Evolutionary conservation across 805 yeast species (phyloP).

Genomic region (Millerozyma acaciae): DNA sequence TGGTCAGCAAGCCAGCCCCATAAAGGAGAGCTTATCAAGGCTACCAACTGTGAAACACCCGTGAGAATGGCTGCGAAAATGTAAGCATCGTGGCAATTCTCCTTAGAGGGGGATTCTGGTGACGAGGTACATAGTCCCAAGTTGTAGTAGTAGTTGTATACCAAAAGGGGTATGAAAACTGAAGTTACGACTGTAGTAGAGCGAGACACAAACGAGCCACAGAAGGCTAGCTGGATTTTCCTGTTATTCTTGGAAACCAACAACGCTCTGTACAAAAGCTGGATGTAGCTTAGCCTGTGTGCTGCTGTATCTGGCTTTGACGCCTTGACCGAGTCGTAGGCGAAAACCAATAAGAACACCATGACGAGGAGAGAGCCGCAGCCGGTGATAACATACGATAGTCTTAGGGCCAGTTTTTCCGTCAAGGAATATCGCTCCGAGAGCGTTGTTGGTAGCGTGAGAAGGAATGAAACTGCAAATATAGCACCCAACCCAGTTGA

Average conservation of each 20-base stretch:
- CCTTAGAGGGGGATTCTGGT: slow-evolving; percentile 21
- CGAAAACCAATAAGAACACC: slow-evolving; percentile 33
- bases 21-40: slow-evolving; percentile 58
- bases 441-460: slow-evolving; percentile 55
- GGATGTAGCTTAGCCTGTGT: slow-evolving; percentile 28
- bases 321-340: slow-evolving; percentile 35
- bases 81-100: slow-evolving; percentile 58
- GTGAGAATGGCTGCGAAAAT: slow-evolving; percentile 63
- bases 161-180: slow-evolving; percentile 60
- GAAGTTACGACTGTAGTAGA: slow-evolving; percentile 56
- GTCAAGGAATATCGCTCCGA: slow-evolving; percentile 34
- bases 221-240: slow-evolving; percentile 51
- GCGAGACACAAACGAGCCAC: slow-evolving; percentile 61
- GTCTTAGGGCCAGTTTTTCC: slow-evolving; percentile 40
- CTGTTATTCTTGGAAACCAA: slow-evolving; percentile 42
- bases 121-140: slow-evolving; percentile 45
- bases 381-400: slow-evolving; percentile 50
- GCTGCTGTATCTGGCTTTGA: background rate
- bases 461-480: slow-evolving; percentile 50
- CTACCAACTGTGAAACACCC: slow-evolving; percentile 59
- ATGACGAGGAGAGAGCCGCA: slow-evolving; percentile 36
- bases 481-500: slow-evolving; percentile 67
- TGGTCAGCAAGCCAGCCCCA: slow-evolving; percentile 58
- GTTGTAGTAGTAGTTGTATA: slow-evolving; percentile 51
- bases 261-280: slow-evolving; percentile 46